Evolutionary conservation across 495 filamentous ascomycete species (phyloP), one percentile per base, ranked within the genome.

Genomic region (Pyronema omphalodes): DNA sequence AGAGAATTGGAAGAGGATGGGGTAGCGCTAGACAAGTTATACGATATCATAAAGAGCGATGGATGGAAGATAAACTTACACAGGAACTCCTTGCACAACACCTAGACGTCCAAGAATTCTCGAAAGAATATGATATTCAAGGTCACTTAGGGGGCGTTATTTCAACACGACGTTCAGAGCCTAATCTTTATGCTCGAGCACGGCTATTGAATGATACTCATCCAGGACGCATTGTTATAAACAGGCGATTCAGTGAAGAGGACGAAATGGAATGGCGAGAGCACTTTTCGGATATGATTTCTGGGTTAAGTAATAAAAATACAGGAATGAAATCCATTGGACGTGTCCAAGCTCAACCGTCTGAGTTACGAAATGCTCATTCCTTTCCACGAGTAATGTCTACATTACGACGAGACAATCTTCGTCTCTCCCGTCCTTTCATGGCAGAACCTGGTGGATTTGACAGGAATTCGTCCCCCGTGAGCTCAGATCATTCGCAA

Each of bases 1-100:
- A 64, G 29, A 52, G 50, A 17, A 39, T 37, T 29, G 61, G 61
- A 37, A 52, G 61, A 37, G 55, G 61, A 6, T 64, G 61, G 61
- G 61, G 60, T 2, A 51, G 55, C 35, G 61, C 60, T 3, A 55
- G 55, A 33, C 53, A 58, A 45, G 51, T 64, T 44, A 44, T 54
- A 33, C 19, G 60, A 6, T 23, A 44, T 8, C 52, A 57, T 45
- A 60, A 54, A 39, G 55, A 57, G 23, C 54, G 51, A 15, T 64
- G 61, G 61, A 29, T 40, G 11, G 50, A 52, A 34, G 35, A 11
- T n/a, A 41, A 52, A 40, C 12, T 40, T 41, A 8, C 18, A 18
- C 1, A 8, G 50, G 14, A 39, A 7, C 14, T 8, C n/a, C 1
- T 7, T 40, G 35, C 14, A 34, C 9, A 8, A 12, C 34, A 52